Evolutionary conservation across 495 filamentous ascomycete genomes (phyloP).

Genomic region (Aspergillus nidulans): DNA sequence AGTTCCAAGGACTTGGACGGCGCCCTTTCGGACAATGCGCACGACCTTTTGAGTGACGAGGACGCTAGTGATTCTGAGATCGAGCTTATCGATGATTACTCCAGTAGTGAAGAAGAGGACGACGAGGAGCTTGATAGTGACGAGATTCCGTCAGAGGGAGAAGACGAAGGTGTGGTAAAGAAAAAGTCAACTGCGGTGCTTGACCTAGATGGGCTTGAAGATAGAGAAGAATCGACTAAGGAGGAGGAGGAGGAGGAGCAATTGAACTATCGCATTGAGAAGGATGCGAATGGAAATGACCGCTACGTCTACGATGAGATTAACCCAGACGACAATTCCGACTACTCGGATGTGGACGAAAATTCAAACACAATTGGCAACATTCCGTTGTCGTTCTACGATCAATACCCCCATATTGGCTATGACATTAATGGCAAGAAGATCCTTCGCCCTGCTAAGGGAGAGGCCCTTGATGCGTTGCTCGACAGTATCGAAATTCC

Average conservation of each 20-base stretch:
- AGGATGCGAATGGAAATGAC: slow-evolving; percentile 69
- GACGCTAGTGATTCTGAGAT: slow-evolving; percentile 43
- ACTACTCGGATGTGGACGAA: slow-evolving; percentile 79
- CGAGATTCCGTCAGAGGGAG: slow-evolving; percentile 47
- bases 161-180: slow-evolving; percentile 17
- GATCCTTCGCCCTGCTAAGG: slow-evolving; percentile 91
- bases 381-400: slow-evolving; percentile 92
- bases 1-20: slow-evolving; percentile 59
- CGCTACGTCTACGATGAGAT: slow-evolving; percentile 83
- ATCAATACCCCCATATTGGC: slow-evolving; percentile 95
- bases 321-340: slow-evolving; percentile 91
- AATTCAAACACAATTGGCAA: slow-evolving; percentile 88
- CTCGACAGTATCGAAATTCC: slow-evolving; percentile 97
- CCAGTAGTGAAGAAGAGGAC: slow-evolving; percentile 35
- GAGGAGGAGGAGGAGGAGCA: slow-evolving; percentile 26
- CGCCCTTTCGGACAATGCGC: slow-evolving; percentile 57
- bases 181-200: slow-evolving; percentile 21
- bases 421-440: slow-evolving; percentile 99
- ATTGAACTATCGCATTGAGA: slow-evolving; percentile 45
- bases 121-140: slow-evolving; percentile 47
- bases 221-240: slow-evolving; percentile 20
- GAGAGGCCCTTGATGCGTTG: slow-evolving; percentile 87
- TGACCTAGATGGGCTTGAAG: slow-evolving; percentile 13
- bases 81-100: slow-evolving; percentile 44
- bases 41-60: slow-evolving; percentile 41